Base-by-base conservation (phyloP, 2,329 filamentous ascomycete species). In the Trichophyton verrucosum region DNA sequence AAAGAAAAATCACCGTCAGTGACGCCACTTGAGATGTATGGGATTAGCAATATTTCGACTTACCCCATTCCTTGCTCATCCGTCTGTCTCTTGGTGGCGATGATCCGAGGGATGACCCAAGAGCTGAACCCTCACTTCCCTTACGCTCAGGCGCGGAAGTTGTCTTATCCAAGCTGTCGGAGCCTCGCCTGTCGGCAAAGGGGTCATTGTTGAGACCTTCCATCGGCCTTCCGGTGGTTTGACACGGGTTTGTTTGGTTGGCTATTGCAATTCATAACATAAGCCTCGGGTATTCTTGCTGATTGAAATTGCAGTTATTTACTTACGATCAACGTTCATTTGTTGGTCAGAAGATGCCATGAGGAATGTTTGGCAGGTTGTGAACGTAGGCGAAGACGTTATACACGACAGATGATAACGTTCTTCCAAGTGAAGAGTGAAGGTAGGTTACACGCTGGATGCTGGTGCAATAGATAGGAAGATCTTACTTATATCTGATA, bases 61-160 rank as follows among this genome's bases (percentile, higher is more conserved):
- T 66, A 71, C 69, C 69, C 69, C 69, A 71, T 62, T 71, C 69
- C 46, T 68, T 68, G 66, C 73, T 75, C 68, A 69, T 66, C 24
- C 73, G 70, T 56, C 73, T 71, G 62, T 72, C 68, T 15, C 33
- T 36, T n/a, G 51, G 51, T 33, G 51, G 47, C n/a, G 47, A 55
- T 9, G 51, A 55, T n/a, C 27, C 51, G n/a, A 55, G 27, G n/a
- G 51, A 55, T 3, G 51, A 55, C 33, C 51, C 51, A 9, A 55
- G 51, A n/a, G 51, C 51, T 6, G 51, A 55, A 55, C 30, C 51
- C 27, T 55, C 15, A 7, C 51, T 55, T 55, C 51, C 51, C 30
- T 55, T 55, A 55, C 51, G 51, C 30, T 55, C 51, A 4, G 51
- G 51, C 9, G 27, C 51, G 17, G 51, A 36, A 27, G 51, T 13